Percentiles rank a stretch among this genome's conserved stretches.
These are phyloP conservation scores for Tephrocybe sp. DNA, from an alignment of 768 basidiomycete genomes.

Conservation along the genomic window DNA sequence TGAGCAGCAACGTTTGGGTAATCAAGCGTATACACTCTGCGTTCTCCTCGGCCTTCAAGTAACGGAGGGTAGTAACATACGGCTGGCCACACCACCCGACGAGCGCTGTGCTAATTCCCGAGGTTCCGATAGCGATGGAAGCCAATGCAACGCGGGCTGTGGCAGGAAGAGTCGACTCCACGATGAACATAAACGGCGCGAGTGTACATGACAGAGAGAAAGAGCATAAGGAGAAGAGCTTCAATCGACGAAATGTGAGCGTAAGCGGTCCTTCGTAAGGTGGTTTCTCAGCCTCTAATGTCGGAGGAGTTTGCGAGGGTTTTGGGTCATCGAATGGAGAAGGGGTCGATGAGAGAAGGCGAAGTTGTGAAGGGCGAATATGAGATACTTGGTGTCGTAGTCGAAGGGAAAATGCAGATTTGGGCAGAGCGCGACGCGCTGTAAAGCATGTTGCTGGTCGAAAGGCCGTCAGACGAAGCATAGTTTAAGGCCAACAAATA, in stretches of 20 bases:
- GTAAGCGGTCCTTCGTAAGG: conserved; percentile 75
- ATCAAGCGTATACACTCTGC: conserved; percentile 66
- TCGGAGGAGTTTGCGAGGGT: neutral
- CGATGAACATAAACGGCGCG: conserved; percentile 78
- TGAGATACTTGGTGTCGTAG: neutral
- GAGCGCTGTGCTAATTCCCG: conserved; percentile 70
- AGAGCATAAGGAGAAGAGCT: conserved; percentile 82
- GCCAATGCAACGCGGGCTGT: conserved; percentile 70
- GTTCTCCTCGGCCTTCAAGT: conserved; percentile 43
- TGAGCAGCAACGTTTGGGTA: conserved; percentile 61
- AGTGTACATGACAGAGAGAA: conserved; percentile 66
- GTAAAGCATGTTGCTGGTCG: conserved; percentile 9
- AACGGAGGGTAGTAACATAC: conserved; percentile 67
- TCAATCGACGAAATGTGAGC: conserved; percentile 72
- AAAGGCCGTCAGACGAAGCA: conserved; percentile 14
- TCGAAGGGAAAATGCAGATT: neutral
- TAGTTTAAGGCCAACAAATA: neutral
- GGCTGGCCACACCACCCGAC: conserved; percentile 72
- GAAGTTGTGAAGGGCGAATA: conserved; percentile 2
- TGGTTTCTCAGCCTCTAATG: conserved; percentile 23
- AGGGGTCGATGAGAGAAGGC: conserved; percentile 11
- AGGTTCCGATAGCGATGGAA: conserved; percentile 68
- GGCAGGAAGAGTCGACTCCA: conserved; percentile 75
- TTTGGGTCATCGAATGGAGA: conserved; percentile 5
- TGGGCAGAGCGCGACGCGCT: conserved; percentile 3